Evolutionary conservation across 495 filamentous ascomycete species (phyloP), one percentile per base, ranked within the genome.

Genomic region (Annulohypoxylon nitens): DNA sequence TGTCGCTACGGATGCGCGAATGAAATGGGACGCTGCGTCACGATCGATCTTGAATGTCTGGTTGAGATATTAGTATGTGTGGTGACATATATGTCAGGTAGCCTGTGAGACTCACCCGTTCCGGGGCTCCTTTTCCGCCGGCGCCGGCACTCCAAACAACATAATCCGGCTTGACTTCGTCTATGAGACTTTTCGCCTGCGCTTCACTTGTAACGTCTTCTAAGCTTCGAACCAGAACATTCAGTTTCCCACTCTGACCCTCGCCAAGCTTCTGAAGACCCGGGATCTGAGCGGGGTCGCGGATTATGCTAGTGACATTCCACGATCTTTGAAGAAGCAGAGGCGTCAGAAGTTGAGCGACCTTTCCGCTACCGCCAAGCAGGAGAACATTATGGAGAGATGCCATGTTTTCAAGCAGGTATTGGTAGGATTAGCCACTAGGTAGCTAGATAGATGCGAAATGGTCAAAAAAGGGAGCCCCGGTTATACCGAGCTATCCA

Each of bases 81-180:
- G 5, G 30, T 2, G 16, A n/a, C 9, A 5, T 1, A 33, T 60
- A 80, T 8, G 89, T 91, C 16, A 14, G n/a, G 12, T 3, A 25
- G 18, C 26, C 14, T 25, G 6, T 39, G 37, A 47, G 16, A 39
- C 8, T 18, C 75, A 84, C 82, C 64, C 91, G 82, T 20, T 84
- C 79, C 0, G 89, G 80, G 4, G 88, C 91, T 41, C 93, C 93
- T 81, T 93, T 93, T 7, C 93, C 93, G 39, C 91, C 93, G 23
- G 93, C 93, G 25, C 90, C 92, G 39, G 93, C 93, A 75, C 89
- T 89, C 90, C 90, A 97, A 53, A 95, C 87, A 9, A 97, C 90
- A 78, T 91, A 94, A 69, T 93, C 88, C 0, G 89, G 87, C 45
- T 84, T 84, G 2, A 87, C 86, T 37, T 86, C 77, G 14, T 91